phyloP scores from a whole-genome alignment of 2,329 filamentous ascomycete species.

The Alternaria postmessia region DNA sequence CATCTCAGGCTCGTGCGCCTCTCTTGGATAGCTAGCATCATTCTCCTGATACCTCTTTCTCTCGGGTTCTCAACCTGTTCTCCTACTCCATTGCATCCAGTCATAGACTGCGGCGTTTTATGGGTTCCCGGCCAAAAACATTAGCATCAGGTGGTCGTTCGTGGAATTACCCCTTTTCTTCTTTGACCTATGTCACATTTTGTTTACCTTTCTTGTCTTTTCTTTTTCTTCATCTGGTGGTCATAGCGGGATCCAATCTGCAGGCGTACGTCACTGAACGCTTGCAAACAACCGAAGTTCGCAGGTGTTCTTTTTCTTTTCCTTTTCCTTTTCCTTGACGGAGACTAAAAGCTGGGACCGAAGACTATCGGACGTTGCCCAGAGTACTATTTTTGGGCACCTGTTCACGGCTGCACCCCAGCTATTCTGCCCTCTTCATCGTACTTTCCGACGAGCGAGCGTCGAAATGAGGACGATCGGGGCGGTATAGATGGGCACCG shows the following conservation, averaged over 20 bases:
- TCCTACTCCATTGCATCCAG: constrained; percentile 31
- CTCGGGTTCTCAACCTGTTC: constrained; percentile 14
- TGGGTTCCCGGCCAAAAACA: constrained; percentile 29
- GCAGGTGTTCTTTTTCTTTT: not conserved
- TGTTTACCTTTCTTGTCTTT: constrained; percentile 6
- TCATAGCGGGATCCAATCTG: constrained; percentile 4
- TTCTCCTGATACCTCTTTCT: constrained; percentile 27
- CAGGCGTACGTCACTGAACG: not conserved
- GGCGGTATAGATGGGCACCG: not conserved
- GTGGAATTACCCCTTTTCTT: constrained; percentile 14
- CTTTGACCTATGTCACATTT: not conserved
- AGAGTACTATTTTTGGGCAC: not conserved
- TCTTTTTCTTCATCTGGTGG: constrained; percentile 9
- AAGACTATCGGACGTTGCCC: not conserved
- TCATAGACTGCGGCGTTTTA: constrained; percentile 36
- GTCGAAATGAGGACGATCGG: constrained; percentile 1
- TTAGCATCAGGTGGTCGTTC: constrained; percentile 37
- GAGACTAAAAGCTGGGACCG: not conserved
- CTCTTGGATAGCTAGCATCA: constrained; percentile 36
- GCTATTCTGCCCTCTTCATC: not conserved
- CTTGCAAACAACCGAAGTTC: not conserved
- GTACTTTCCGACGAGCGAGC: not conserved
- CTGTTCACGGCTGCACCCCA: not conserved
- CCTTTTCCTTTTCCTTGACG: not conserved
- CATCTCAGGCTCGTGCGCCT: constrained; percentile 25